Evolutionary conservation across 495 filamentous ascomycete genomes (phyloP), one percentile per base, ranked within the genome.

Genomic region (Penicillium canescens): DNA sequence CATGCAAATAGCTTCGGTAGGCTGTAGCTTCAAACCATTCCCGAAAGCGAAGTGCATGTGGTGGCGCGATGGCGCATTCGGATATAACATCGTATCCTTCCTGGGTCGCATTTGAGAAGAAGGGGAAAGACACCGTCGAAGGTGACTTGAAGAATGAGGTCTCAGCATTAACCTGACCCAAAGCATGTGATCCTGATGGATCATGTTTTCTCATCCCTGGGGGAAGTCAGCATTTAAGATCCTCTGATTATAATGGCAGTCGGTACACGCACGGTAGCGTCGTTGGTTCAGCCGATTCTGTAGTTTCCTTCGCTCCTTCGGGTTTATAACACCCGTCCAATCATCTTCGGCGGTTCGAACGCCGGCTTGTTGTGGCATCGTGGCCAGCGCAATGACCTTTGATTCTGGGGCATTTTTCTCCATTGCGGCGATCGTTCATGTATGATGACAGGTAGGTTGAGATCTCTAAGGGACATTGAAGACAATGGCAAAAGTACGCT

Each of bases 251-350:
- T 26, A 26, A 0, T 7, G 7, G 24, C 24, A 26, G 24, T 26
- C 3, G 24, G 0, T 26, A 26, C 4, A 24, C 49, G 21, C 54
- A 63, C 61, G 57, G 24, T 54, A 57, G 2, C 33, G 28, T 42
- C 61, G 38, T 46, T 63, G 61, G 34, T 57, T 63, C 6, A 63
- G 54, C 23, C 61, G 49, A 34, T 63, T 63, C 37, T 63, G 61
- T 16, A 60, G 24, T 26, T 47, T 60, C 38, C 56, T 54, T 37
- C 61, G 41, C 37, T 54, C 49, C 16, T 33, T 51, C 24, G 40
- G 61, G 46, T 57, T 31, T 14, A 52, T 48, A 14, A 55, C 40
- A 1, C 61, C 61, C 7, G 52, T 63, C 61, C 61, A 63, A 42
- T 63, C 61, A 18, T 63, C 61, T 10, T 54, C 24, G 21, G 42